A percentile compares a stretch with the other conserved stretches of the same genome.
Conservation (phyloP, 768 basidiomycete species). For the Leccinum incarnatum region DNA sequence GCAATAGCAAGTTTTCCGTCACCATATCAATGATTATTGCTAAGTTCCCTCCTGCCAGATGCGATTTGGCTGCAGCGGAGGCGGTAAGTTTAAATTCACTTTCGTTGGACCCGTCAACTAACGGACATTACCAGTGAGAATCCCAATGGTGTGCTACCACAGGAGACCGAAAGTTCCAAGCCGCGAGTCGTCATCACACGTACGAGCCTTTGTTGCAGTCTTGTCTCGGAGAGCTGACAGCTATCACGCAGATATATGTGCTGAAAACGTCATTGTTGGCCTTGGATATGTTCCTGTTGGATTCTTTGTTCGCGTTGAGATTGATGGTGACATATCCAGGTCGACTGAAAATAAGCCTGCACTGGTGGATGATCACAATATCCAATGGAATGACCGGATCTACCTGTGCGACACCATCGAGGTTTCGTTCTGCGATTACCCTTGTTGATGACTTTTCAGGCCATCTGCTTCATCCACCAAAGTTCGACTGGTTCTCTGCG, state of each 20-base stretch:
- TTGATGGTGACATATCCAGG: not conserved
- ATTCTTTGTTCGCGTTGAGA: conserved; percentile 3
- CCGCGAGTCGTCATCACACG: conserved; percentile 4
- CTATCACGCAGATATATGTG: conserved; percentile 4
- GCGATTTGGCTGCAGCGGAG: conserved; percentile 2
- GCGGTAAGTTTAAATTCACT: too few species aligned
- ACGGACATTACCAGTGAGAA: not conserved
- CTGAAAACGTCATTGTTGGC: conserved; percentile 2
- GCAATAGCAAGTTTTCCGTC: not conserved
- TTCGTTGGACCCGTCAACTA: too few species aligned
- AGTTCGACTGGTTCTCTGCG: not conserved
- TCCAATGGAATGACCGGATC: not conserved
- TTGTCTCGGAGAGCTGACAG: not conserved
- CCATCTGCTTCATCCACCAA: not conserved
- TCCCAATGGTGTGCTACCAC: too few species aligned
- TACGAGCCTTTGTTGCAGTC: not conserved
- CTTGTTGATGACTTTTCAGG: not conserved
- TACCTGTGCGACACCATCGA: not conserved
- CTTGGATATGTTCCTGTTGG: conserved; percentile 8
- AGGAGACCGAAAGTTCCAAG: too few species aligned
- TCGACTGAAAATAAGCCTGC: not conserved
- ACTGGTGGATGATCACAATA: not conserved
- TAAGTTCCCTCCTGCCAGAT: not conserved
- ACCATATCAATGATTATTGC: not conserved
- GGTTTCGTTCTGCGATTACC: not conserved